Conservation (phyloP, 208 protist species). For the Leishmania major region DNA sequence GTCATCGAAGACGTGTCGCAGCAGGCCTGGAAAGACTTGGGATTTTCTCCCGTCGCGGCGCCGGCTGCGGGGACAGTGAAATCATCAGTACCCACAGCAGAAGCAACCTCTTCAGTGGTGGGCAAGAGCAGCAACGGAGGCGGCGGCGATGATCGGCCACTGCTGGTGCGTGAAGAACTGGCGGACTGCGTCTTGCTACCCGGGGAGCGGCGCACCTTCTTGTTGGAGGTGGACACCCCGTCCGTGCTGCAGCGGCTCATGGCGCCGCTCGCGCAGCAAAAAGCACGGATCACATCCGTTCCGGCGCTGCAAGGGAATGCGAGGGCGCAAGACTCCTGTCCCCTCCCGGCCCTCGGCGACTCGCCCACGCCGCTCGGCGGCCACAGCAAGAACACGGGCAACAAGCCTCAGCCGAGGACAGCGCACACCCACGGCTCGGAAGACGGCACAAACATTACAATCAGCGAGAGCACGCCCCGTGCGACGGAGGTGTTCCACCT, state of each 20-base stretch:
- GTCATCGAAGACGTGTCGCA: constrained; percentile 20
- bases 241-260: constrained; percentile 19
- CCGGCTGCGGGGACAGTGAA: not conserved
- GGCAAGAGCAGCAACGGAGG: not conserved
- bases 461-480: not conserved
- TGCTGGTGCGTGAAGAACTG: constrained; percentile 37
- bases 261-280: constrained; percentile 8
- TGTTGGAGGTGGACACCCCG: constrained; percentile 35
- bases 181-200: constrained; percentile 56
- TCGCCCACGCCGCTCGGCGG: not conserved
- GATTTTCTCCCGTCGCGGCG: constrained; percentile 14
- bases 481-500: not conserved
- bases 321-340: not conserved
- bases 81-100: not conserved
- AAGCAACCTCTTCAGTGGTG: too few species aligned
- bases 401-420: not conserved
- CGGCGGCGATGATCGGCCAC: constrained; percentile 17
- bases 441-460: not conserved
- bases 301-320: not conserved
- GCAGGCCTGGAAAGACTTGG: constrained; percentile 24
- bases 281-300: not conserved
- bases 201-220: constrained; percentile 36
- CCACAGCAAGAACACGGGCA: not conserved
- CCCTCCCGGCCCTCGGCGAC: too few species aligned
- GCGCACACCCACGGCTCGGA: not conserved